Conservation (phyloP, 164 flowering plant genomes). For the Santalum album region DNA sequence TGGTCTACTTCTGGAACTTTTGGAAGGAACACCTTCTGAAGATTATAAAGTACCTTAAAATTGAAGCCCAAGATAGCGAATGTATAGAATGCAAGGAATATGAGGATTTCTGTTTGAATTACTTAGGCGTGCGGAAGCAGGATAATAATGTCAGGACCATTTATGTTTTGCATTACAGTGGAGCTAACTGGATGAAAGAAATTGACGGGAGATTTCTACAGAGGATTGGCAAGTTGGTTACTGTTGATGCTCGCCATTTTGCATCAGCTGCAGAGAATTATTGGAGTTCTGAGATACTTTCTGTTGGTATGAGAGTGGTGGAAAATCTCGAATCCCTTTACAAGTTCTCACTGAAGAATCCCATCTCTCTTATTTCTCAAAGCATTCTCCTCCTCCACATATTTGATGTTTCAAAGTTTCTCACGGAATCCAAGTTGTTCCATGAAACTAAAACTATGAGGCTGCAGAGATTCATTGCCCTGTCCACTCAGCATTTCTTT, state of each 20-base stretch:
- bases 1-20: conserved; percentile 43
- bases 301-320: conserved; percentile 32
- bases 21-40: conserved; percentile 30
- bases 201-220: conserved; percentile 10
- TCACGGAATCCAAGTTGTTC: conserved; percentile 16
- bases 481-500: conserved; percentile 20
- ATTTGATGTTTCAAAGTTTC: conserved; percentile 26
- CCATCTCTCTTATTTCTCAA: conserved; percentile 21
- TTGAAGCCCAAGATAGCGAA: conserved; percentile 13
- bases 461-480: conserved; percentile 16
- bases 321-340: conserved; percentile 28
- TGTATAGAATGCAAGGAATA: conserved; percentile 4
- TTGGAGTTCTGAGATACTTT: conserved; percentile 30
- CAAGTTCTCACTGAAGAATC: conserved; percentile 5
- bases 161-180: conserved; percentile 25
- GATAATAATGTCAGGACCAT: conserved; percentile 2
- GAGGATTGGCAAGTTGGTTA: conserved; percentile 15
- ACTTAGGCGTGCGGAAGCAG: conserved; percentile 40
- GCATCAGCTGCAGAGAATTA: conserved; percentile 18
- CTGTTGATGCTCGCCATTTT: conserved; percentile 27
- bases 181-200: conserved; percentile 42
- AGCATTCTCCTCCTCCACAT: conserved; percentile 16
- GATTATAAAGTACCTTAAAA: conserved; percentile 24
- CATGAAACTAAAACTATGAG: conserved; percentile 2
- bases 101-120: conserved; percentile 41